Base-by-base conservation (phyloP, 805 yeast genomes). In the Ogataea degrootiae region DNA sequence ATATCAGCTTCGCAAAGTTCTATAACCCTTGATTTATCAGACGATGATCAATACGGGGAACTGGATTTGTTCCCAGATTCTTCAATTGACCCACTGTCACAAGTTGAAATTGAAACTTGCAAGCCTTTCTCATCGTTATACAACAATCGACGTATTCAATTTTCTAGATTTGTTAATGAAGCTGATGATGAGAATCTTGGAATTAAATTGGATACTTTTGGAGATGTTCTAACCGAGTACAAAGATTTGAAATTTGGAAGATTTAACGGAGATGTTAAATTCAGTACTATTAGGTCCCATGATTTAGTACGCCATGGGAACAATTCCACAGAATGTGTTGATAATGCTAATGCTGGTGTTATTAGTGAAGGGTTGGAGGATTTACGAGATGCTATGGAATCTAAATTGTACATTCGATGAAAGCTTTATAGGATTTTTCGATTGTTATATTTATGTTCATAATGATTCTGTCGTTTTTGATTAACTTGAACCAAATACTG, bases 101-200 rank as follows among this genome's bases (percentile, higher is more conserved):
- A 76, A 48, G 73, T 79, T 33, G 85, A 80, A 57, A 74, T 81
- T 45, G 84, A 80, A 53, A 77, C 84, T 0, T 74, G 82, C 50
- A 61, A 56, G 22, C 68, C 69, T 8, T 64, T 50, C 35, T 50
- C 57, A 5, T 57, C 64, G 8, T 44, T 56, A 4, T 63, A 60
- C 50, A 58, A 55, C 34, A 55, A 58, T 23, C 52, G 57, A 39
- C 54, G 56, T 8, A 47, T 58, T 22, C 58, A 56, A 15, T 63
- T 65, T 51, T 42, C 56, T 2, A 52, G 49, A 35, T 50, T 59
- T 29, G 39, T 19, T 6, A 42, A 35, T 8, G 34, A 37, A 4
- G 16, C 17, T 34, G 35, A 19, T 39, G 19, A 17, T 43, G 5
- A 31, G 23, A 26, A 2, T 22, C 17, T 12, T 17, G 55, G 53